phyloP scores from a whole-genome alignment of 352 stramenopile species.

The Stephanocyclus meneghinianus region DNA sequence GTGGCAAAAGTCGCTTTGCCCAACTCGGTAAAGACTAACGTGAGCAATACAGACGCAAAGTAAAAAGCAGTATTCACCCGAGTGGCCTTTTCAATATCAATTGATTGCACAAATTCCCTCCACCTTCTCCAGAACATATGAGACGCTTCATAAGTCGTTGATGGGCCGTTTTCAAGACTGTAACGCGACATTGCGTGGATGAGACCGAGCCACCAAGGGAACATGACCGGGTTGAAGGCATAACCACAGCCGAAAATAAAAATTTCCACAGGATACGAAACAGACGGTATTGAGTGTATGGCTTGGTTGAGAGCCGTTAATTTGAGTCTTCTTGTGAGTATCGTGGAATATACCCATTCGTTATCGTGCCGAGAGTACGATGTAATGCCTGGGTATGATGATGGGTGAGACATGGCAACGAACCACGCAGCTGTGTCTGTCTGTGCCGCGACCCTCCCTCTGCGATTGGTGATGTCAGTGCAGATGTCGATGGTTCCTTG shows the following conservation, averaged over 20 bases:
- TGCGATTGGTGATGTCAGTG: too few species aligned
- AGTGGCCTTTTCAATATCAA: not conserved
- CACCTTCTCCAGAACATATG: not conserved
- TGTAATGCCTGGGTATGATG: not conserved
- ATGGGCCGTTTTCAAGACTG: not conserved
- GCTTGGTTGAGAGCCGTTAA: constrained; percentile 23
- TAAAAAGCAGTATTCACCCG: constrained; percentile 37
- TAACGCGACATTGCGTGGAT: constrained; percentile 26
- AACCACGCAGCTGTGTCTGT: not conserved
- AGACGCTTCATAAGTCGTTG: not conserved
- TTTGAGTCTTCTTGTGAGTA: constrained; percentile 3
- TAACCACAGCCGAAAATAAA: constrained; percentile 42
- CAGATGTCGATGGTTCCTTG: too few species aligned
- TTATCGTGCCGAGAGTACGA: constrained; percentile 10
- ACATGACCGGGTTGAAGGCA: constrained; percentile 53
- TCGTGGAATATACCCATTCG: constrained; percentile 45
- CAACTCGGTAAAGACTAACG: constrained; percentile 50
- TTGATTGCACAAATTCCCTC: not conserved
- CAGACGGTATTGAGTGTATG: constrained; percentile 29
- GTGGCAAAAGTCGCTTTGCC: constrained; percentile 53
- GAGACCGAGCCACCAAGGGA: constrained; percentile 38
- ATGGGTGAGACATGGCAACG: not conserved
- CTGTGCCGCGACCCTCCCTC: too few species aligned
- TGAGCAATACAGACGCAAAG: constrained; percentile 38
- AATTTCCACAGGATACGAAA: constrained; percentile 22